Conservation (phyloP, 2,329 filamentous ascomycete species). For the Colletotrichum zoysiae region DNA sequence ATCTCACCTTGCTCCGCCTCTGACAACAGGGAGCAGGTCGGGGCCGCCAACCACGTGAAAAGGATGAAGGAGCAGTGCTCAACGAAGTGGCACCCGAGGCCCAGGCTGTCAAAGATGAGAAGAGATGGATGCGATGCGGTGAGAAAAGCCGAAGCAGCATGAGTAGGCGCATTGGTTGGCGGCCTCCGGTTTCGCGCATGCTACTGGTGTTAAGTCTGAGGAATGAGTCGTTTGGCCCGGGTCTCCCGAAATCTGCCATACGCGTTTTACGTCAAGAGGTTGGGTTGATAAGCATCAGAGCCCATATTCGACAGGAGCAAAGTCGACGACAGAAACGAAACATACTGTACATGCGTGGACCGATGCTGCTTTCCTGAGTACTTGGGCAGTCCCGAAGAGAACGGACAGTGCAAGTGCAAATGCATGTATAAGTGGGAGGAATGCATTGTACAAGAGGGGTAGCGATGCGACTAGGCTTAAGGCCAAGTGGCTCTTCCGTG, state of each 20-base stretch:
- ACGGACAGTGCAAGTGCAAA: neutral
- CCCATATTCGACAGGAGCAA: neutral
- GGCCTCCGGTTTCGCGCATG: conserved; percentile 6
- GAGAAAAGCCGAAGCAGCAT: neutral
- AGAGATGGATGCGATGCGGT: neutral
- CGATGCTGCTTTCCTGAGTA: neutral
- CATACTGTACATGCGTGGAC: neutral
- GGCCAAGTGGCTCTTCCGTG: conserved; percentile 17
- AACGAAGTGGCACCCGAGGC: neutral
- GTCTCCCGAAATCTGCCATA: neutral
- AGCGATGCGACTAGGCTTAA: neutral
- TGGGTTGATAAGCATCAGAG: neutral
- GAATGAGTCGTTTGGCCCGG: neutral
- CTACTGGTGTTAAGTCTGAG: neutral
- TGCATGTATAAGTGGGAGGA: neutral
- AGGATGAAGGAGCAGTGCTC: neutral
- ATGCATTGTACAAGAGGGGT: conserved; percentile 15
- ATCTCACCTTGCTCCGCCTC: neutral
- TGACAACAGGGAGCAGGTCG: neutral
- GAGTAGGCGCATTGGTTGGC: neutral
- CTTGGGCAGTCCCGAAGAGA: neutral
- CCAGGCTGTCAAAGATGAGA: neutral
- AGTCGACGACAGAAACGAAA: neutral
- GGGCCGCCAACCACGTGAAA: neutral
- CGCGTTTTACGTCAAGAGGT: neutral